Evolutionary conservation across 1,284 basidiomycete genomes (phyloP).

Genomic region (Xerocomus minutiporus): DNA sequence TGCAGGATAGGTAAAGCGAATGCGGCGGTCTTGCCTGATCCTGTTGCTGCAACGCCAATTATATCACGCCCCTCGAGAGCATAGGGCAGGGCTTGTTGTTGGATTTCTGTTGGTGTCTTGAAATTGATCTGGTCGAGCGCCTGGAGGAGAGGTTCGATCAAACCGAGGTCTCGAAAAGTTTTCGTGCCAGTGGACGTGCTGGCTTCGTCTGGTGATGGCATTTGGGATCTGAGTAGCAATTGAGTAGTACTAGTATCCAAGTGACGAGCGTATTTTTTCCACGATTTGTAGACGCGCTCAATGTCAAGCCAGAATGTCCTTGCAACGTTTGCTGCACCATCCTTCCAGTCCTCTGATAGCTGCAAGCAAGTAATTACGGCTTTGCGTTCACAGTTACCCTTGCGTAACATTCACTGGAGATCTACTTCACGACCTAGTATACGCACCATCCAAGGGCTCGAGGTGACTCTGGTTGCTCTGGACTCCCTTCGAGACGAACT

Average conservation of each 20-base stretch:
- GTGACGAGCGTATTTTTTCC: constrained; percentile 13
- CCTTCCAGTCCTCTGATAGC: constrained; percentile 60
- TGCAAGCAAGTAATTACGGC: constrained; percentile 69
- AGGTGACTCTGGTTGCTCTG: constrained; percentile 67
- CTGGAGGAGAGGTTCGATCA: constrained; percentile 87
- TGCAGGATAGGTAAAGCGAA: constrained; percentile 96
- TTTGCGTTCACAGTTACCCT: constrained; percentile 70
- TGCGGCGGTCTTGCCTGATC: constrained; percentile 97
- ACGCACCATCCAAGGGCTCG: constrained; percentile 84
- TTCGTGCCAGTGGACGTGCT: constrained; percentile 45
- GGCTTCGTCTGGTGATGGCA: constrained; percentile 59
- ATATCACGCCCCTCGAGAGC: constrained; percentile 91
- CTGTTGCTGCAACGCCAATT: constrained; percentile 96
- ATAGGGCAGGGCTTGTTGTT: constrained; percentile 84
- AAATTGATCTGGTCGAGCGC: constrained; percentile 82
- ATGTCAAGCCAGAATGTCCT: constrained; percentile 43
- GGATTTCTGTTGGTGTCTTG: constrained; percentile 90
- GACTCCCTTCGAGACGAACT: constrained; percentile 70
- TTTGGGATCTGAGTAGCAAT: constrained; percentile 17
- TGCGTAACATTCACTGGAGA: constrained; percentile 91
- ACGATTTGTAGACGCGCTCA: constrained; percentile 10
- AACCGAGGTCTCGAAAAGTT: constrained; percentile 72
- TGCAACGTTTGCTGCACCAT: constrained; percentile 63
- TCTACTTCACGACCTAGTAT: constrained; percentile 62
- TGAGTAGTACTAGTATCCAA: background rate